Base-by-base conservation (phyloP, 1,284 basidiomycete genomes). In the Inonotus hispidus region DNA sequence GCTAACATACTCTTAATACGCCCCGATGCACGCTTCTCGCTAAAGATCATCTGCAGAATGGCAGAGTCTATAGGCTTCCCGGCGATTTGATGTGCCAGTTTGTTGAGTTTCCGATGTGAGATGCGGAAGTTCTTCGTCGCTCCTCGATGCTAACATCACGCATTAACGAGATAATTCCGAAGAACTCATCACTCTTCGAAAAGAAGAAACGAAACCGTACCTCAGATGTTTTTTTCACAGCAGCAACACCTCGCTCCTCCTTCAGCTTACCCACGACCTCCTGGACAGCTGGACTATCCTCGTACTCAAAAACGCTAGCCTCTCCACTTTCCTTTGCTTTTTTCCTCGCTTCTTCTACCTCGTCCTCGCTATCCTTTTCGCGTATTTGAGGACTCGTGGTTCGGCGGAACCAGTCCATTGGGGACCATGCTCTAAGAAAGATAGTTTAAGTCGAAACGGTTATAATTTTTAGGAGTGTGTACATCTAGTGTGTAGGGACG, bases 31-130 rank as follows among this genome's bases (percentile, higher is more conserved):
- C 93, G 83, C 76, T 98, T 98, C 72, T 95, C 87, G 67, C 88
- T 91, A 73, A 98, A 97, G 71, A 92, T 85, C 90, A 98, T 96
- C 71, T 99, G 96, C 56, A 98, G 77, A 70, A 99, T 95, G 27
- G 96, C 95, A 70, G 90, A 87, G 75, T 98, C 95, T 62, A 96
- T 87, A 13, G 94, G 93, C 68, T 93, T 88, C 14, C 91, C 89
- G 8, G 90, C 80, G 66, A 98, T 93, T 73, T 98, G 93, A 59
- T 85, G 80, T 6, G 90, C 89, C 46, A 99, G 79, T 77, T 89
- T 82, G 73, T 96, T 95, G 58, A 98, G 79, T 74, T 98, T 98
- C 61, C 94, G 84, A 66, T 90, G 92, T 1, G 93, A 95, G 53
- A 95, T 94, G 73, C 94, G 95, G 82, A 98, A 96, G 69, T 85